Evolutionary conservation across 2,329 filamentous ascomycete genomes (phyloP), one percentile per base, ranked within the genome.

Genomic region (Akanthomyces lecanii): DNA sequence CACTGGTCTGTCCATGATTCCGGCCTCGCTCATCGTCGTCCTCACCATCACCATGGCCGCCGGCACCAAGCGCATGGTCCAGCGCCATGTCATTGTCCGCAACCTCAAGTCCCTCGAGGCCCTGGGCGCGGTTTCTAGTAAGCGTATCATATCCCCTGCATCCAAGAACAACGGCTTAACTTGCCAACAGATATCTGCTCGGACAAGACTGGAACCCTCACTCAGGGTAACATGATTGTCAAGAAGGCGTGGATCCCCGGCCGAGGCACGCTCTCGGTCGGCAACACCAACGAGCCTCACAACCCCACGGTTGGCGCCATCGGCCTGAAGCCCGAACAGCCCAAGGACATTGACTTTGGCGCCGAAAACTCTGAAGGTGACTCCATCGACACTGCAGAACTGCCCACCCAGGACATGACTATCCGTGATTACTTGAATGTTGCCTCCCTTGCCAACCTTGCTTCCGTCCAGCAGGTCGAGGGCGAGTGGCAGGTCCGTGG

Each of bases 361-460:
- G 56, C 62, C 7, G 67, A 70, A 5, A 67, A 72, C 16, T 67
- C 66, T 0, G 69, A 73, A 54, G 69, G 75, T 56, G 70, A 69
- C 1, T 28, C 62, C 1, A 65, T 73, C 5, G 61, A 73, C 2
- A 64, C 72, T 1, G 44, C 67, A 1, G 68, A 75, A 5, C 69
- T 77, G 0, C 69, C 83, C 3, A 63, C 82, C 5, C 71, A 79
- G n/a, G 83, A 85, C 51, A 62, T 72, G 2, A 70, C 75, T 1
- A 73, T 89, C 0, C 74, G 80, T 64, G 77, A 83, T 6, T 88
- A 84, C 67, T 79, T 90, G 47, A 82, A 86, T 61, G 81, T 88
- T 30, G 85, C 86, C 6, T 83, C 86, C 0, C 79, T 89, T 54
- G 87, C 86, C 47, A 90, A 90, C 67, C 76, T 90, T 25, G 86